Percentiles rank a stretch among this genome's conserved stretches.
Evolutionary conservation across 768 basidiomycete species (phyloP).

Genomic region (Botryobasidium botryosum): DNA sequence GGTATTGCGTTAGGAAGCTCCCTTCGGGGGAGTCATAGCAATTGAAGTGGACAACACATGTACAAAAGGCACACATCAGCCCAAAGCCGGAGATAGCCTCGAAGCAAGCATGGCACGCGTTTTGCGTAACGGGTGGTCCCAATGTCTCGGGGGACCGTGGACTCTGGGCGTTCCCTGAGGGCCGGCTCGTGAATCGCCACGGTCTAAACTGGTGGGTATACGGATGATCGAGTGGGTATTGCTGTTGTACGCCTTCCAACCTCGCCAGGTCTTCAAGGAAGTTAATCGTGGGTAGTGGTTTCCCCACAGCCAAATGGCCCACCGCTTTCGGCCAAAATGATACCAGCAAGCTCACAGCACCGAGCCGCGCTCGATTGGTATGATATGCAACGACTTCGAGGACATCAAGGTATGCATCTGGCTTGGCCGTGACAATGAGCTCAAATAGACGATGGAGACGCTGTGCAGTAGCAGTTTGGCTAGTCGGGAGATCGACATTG

Average conservation of each 20-base stretch:
- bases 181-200: conserved; percentile 43
- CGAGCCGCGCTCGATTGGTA: conserved; percentile 33
- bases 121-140: conserved; percentile 17
- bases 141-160: conserved; percentile 15
- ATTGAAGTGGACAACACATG: conserved; percentile 53
- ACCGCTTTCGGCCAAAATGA: conserved; percentile 51
- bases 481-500: conserved; percentile 27
- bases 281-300: conserved; percentile 28
- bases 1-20: conserved; percentile 38
- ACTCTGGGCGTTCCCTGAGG: background rate
- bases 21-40: conserved; percentile 63
- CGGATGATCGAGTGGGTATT: conserved; percentile 19
- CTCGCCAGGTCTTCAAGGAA: conserved; percentile 17
- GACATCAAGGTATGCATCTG: conserved; percentile 52
- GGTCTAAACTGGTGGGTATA: conserved; percentile 49
- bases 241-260: conserved; percentile 5
- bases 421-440: conserved; percentile 37
- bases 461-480: conserved; percentile 24
- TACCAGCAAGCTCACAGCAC: conserved; percentile 37
- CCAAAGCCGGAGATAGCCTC: conserved; percentile 46
- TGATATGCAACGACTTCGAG: conserved; percentile 58
- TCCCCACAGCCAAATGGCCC: conserved; percentile 48
- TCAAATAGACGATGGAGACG: conserved; percentile 38
- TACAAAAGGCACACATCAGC: conserved; percentile 53
- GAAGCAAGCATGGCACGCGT: conserved; percentile 38